Conservation (phyloP, 495 filamentous ascomycete species). For the Tuber brumale region DNA sequence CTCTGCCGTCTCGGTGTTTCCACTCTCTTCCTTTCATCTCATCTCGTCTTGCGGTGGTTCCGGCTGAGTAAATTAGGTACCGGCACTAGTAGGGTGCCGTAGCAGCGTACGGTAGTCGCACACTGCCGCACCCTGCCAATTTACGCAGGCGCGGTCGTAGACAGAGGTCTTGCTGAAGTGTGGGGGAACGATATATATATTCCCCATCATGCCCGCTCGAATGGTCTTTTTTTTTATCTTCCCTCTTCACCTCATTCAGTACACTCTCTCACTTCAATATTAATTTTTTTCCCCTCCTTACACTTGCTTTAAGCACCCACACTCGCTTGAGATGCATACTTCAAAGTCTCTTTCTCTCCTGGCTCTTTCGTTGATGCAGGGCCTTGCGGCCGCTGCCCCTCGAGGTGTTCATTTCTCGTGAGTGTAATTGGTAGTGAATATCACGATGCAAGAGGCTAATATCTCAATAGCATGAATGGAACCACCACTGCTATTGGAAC, state of each 20-base stretch:
- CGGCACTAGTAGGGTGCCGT: not conserved
- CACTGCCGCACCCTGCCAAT: not conserved
- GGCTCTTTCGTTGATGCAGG: conserved; percentile 21
- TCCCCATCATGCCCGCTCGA: not conserved
- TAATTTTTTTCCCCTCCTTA: not conserved
- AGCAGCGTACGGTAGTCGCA: not conserved
- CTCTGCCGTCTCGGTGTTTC: not conserved
- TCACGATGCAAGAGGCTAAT: conserved; percentile 5
- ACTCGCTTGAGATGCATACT: conserved; percentile 14
- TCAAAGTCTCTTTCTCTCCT: conserved; percentile 13
- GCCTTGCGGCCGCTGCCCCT: conserved; percentile 29
- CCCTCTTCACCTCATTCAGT: not conserved
- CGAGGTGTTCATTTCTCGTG: not conserved
- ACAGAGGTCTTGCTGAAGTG: not conserved
- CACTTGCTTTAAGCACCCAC: not conserved
- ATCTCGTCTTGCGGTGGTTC: not conserved
- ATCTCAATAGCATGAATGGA: conserved; percentile 6
- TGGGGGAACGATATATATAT: not conserved
- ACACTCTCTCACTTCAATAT: not conserved
- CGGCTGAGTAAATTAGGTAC: not conserved
- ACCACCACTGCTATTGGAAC: not conserved
- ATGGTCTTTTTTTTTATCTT: not conserved
- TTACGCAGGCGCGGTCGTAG: not conserved
- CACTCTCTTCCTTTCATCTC: not conserved
- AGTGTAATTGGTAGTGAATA: not conserved